These are phyloP conservation scores for Pseudogymnoascus sp. DNA, from an alignment of 2,329 filamentous ascomycete genomes.

Conservation along the genomic window DNA sequence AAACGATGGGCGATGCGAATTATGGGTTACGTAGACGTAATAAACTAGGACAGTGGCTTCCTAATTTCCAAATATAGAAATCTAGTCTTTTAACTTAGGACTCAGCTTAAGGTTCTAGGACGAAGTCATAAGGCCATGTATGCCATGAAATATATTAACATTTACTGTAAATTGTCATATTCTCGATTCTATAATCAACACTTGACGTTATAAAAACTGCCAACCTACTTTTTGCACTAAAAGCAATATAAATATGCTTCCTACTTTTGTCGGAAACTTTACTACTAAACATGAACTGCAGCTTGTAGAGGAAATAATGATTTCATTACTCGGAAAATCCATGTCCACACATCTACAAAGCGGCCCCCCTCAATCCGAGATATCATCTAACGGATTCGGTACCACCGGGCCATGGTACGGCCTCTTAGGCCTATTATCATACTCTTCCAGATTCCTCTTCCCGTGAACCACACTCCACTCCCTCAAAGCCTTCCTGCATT, in stretches of 20 bases:
- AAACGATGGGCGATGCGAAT: no score
- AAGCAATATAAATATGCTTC: background rate
- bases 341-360: background rate
- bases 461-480: background rate
- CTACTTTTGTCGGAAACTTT: background rate
- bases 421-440: background rate
- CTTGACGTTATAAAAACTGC: no score
- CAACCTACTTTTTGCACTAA: background rate
- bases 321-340: background rate
- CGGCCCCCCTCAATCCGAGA: background rate
- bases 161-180: no score
- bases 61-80: constrained; percentile 30
- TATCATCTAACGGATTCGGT: background rate
- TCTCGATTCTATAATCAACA: no score
- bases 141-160: no score
- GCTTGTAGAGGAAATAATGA: background rate
- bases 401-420: background rate
- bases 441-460: background rate
- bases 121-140: background rate
- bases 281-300: background rate
- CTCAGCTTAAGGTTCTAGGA: constrained; percentile 46
- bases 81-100: constrained; percentile 42
- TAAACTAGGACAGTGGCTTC: no score
- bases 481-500: background rate
- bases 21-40: no score